Conservation (phyloP, 768 basidiomycete species). For the Guyanaporus albipodus region DNA sequence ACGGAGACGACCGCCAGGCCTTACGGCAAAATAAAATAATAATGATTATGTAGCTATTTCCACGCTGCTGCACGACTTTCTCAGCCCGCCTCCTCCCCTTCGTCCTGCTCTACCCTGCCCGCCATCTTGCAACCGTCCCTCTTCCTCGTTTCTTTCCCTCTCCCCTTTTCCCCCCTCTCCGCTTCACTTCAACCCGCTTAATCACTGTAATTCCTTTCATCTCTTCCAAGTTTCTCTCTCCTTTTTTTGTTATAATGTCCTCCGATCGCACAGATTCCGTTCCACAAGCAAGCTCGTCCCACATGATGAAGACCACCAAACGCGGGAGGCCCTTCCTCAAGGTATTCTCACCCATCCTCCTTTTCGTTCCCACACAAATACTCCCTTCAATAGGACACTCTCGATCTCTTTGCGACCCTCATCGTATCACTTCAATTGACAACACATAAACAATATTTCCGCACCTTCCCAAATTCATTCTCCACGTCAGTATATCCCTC, state of each 20-base stretch:
- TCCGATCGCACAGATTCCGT: constrained; percentile 37
- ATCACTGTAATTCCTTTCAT: constrained; percentile 24
- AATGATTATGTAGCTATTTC: constrained; percentile 10
- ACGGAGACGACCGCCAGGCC: background rate
- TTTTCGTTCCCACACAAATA: constrained; percentile 7
- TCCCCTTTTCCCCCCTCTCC: constrained; percentile 30
- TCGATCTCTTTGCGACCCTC: constrained; percentile 96
- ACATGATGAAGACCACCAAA: constrained; percentile 99
- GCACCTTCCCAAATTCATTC: constrained; percentile 91
- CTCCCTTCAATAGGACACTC: constrained; percentile 68
- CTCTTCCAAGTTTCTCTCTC: constrained; percentile 11
- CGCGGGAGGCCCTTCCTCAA: constrained; percentile 92
- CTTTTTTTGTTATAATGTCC: constrained; percentile 34
- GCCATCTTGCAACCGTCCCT: constrained; percentile 24
- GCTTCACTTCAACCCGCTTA: constrained; percentile 13
- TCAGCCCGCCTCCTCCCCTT: constrained; percentile 12
- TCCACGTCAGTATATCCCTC: constrained; percentile 68
- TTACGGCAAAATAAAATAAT: constrained; percentile 5
- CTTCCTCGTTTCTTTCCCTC: constrained; percentile 31
- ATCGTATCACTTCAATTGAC: constrained; percentile 88
- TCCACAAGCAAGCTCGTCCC: constrained; percentile 66
- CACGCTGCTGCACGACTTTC: constrained; percentile 30
- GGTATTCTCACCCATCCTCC: constrained; percentile 40
- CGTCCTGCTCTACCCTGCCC: constrained; percentile 3
- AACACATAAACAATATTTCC: constrained; percentile 94